phyloP scores from a whole-genome alignment of 352 stramenopile species.

The Pythium diclinum region DNA sequence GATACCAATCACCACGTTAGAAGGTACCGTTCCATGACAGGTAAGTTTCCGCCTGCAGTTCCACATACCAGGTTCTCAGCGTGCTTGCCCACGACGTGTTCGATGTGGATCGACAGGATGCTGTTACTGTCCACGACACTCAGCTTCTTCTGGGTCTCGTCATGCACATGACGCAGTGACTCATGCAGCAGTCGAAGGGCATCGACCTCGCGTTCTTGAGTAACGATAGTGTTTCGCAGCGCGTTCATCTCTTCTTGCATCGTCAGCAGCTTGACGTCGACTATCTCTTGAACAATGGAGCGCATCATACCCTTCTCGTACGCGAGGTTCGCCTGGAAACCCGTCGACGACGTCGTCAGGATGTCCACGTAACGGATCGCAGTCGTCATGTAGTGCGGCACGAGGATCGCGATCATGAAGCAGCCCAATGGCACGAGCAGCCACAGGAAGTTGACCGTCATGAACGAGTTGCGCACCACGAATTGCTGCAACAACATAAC shows the following conservation, averaged over 20 bases:
- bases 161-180: slow-evolving; percentile 46
- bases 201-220: slow-evolving; percentile 61
- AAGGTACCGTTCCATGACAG: not conserved
- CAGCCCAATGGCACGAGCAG: slow-evolving; percentile 65
- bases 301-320: slow-evolving; percentile 60
- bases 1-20: not conserved
- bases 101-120: slow-evolving; percentile 61
- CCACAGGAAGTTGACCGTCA: slow-evolving; percentile 73
- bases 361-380: slow-evolving; percentile 70
- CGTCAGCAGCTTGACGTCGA: slow-evolving; percentile 59
- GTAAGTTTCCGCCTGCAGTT: too few species aligned
- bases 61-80: slow-evolving; percentile 59
- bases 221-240: slow-evolving; percentile 47
- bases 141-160: slow-evolving; percentile 58
- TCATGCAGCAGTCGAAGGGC: slow-evolving; percentile 56
- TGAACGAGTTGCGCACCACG: slow-evolving; percentile 65
- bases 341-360: slow-evolving; percentile 43
- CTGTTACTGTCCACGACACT: slow-evolving; percentile 55
- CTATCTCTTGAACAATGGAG: slow-evolving; percentile 61
- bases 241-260: slow-evolving; percentile 52
- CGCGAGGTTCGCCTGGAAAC: slow-evolving; percentile 26
- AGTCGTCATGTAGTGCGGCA: slow-evolving; percentile 64
- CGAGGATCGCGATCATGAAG: slow-evolving; percentile 65
- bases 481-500: slow-evolving; percentile 21
- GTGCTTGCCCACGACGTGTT: slow-evolving; percentile 60